phyloP scores from a whole-genome alignment of 306 rosid genomes.

The Potentilla sterilis region DNA sequence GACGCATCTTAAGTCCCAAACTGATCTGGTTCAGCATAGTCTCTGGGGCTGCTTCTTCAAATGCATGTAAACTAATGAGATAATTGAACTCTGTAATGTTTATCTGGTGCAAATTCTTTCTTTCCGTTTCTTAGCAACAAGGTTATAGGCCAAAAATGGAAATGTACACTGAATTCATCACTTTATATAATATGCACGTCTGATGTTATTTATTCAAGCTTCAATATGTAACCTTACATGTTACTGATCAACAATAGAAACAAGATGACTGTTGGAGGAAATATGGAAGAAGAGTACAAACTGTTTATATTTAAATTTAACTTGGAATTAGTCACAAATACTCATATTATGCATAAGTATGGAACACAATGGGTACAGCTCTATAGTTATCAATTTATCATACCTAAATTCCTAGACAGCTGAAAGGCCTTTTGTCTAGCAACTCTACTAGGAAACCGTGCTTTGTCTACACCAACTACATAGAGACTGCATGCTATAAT shows the following conservation, averaged over 20 bases:
- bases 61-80: neutral
- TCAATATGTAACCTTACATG: neutral
- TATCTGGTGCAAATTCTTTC: neutral
- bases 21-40: neutral
- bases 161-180: neutral
- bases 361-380: neutral
- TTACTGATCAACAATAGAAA: neutral
- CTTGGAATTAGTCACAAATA: neutral
- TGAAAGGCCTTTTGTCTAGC: neutral
- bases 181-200: no score
- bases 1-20: constrained; percentile 24
- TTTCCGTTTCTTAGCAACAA: neutral
- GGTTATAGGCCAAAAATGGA: no score
- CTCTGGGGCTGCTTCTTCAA: neutral
- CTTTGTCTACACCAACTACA: neutral
- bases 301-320: neutral
- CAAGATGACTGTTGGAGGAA: neutral
- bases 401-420: no score
- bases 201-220: neutral
- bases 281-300: neutral
- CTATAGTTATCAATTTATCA: no score
- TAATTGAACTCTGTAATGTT: neutral
- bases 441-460: neutral
- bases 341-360: neutral
- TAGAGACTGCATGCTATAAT: no score